A percentile compares a stretch with the other conserved stretches of the same genome.
phyloP scores from a whole-genome alignment of 768 basidiomycete genomes.

The Lepiota brunneoincarnata region DNA sequence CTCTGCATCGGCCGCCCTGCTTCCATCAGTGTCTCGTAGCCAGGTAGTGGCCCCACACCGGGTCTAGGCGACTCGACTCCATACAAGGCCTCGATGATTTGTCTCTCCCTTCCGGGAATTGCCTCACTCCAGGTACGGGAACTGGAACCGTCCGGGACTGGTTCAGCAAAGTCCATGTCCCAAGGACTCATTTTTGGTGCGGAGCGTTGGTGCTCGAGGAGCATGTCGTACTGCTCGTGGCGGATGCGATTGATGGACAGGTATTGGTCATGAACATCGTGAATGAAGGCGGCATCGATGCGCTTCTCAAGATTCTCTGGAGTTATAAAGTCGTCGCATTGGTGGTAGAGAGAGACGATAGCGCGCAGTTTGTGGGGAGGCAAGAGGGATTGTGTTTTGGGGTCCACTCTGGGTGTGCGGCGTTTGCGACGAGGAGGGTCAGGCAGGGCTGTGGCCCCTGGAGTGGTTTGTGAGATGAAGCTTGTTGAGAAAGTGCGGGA shows the following conservation, averaged over 20 bases:
- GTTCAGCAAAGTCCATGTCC: constrained; percentile 20
- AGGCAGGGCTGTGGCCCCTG: neutral
- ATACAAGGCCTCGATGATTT: constrained; percentile 51
- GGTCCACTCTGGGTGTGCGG: constrained; percentile 15
- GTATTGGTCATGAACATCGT: constrained; percentile 7
- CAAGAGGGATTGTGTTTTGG: constrained; percentile 32
- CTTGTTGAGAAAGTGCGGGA: neutral
- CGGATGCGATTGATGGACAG: constrained; percentile 9
- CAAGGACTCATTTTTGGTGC: constrained; percentile 39
- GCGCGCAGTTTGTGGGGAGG: constrained; percentile 64
- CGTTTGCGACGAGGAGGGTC: constrained; percentile 6
- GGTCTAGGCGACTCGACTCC: constrained; percentile 34
- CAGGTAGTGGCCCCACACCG: neutral
- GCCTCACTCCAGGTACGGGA: constrained; percentile 26
- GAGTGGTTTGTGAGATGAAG: neutral
- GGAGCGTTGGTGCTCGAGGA: constrained; percentile 21
- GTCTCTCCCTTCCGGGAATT: constrained; percentile 31
- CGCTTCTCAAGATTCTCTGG: constrained; percentile 59
- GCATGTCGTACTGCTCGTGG: constrained; percentile 16
- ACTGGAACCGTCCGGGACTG: neutral
- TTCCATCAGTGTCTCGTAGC: constrained; percentile 4
- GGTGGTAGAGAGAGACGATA: constrained; percentile 77
- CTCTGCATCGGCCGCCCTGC: neutral
- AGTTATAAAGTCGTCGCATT: constrained; percentile 69
- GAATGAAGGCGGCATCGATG: constrained; percentile 65